Percentiles rank a stretch among this genome's conserved stretches.
Evolutionary conservation across 352 stramenopile genomes (phyloP).

Genomic region (Phytopythium litorale): DNA sequence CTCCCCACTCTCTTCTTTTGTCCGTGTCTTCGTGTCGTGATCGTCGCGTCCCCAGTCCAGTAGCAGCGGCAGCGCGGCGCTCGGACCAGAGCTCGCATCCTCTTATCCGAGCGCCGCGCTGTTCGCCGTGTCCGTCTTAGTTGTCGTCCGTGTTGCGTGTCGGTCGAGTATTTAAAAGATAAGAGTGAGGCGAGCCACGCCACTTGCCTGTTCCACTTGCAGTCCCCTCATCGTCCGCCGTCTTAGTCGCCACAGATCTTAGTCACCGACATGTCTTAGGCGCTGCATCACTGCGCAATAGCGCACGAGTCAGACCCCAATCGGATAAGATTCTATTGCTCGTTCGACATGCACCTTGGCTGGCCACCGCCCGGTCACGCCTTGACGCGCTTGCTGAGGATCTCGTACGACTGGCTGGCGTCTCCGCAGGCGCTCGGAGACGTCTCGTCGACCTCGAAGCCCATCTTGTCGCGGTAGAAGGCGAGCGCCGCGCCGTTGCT

Average conservation of each 20-base stretch:
- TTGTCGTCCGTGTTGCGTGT: not conserved
- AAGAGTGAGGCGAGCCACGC: conserved; percentile 1
- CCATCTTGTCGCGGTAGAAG: conserved; percentile 89
- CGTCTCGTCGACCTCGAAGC: conserved; percentile 88
- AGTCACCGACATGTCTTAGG: too few relatives aligned
- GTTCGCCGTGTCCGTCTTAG: not conserved
- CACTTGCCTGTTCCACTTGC: not conserved
- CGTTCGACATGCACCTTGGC: not conserved
- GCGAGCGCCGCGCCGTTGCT: conserved; percentile 75
- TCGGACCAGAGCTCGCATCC: not conserved
- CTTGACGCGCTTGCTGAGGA: conserved; percentile 68
- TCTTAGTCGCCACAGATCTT: not conserved
- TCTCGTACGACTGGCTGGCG: conserved; percentile 75
- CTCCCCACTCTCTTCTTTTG: conserved; percentile 5
- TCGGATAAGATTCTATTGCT: not conserved
- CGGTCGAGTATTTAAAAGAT: conserved; percentile 9
- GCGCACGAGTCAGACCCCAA: not conserved
- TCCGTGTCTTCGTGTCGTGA: conserved; percentile 5
- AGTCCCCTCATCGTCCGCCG: not conserved
- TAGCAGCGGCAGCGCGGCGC: not conserved
- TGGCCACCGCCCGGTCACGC: not conserved
- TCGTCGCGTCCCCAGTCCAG: conserved; percentile 1
- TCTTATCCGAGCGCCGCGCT: not conserved
- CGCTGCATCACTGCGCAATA: not conserved
- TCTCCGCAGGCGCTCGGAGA: conserved; percentile 84